These are phyloP conservation scores for Tuber microsphaerosporum DNA, from an alignment of 495 filamentous ascomycete species.

Conservation along the genomic window DNA sequence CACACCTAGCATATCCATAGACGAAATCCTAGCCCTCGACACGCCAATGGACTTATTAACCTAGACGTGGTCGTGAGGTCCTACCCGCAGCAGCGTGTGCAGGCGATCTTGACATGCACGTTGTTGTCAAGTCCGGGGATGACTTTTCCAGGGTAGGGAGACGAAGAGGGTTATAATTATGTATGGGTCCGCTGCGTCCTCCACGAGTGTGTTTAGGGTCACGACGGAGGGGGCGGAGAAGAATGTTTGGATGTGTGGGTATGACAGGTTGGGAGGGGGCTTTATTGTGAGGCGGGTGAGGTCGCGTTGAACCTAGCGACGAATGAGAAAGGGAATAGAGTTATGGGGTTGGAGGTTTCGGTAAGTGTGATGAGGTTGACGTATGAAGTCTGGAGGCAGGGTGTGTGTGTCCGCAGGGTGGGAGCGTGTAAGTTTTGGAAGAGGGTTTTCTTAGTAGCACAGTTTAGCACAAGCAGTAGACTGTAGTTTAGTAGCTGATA, in stretches of 20 bases:
- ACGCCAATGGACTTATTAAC: not conserved
- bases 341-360: not conserved
- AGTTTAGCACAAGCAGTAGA: not conserved
- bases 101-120: not conserved
- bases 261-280: not conserved
- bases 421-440: not conserved
- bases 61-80: not conserved
- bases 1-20: not conserved
- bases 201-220: not conserved
- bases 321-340: not conserved
- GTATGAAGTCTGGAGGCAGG: not conserved
- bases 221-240: not conserved
- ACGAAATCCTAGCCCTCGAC: not conserved
- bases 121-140: not conserved
- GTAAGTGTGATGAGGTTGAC: not conserved
- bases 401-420: not conserved
- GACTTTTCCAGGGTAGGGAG: not conserved
- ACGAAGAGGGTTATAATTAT: not conserved
- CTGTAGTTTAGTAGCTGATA: no score
- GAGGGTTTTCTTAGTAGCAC: not conserved
- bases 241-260: not conserved
- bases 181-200: not conserved
- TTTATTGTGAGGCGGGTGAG: not conserved
- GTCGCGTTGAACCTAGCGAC: not conserved
- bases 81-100: not conserved